Percentiles rank a stretch among this genome's conserved stretches.
These are phyloP conservation scores for Phytophthora citrophthora DNA, from an alignment of 352 stramenopile species.

Conservation along the genomic window DNA sequence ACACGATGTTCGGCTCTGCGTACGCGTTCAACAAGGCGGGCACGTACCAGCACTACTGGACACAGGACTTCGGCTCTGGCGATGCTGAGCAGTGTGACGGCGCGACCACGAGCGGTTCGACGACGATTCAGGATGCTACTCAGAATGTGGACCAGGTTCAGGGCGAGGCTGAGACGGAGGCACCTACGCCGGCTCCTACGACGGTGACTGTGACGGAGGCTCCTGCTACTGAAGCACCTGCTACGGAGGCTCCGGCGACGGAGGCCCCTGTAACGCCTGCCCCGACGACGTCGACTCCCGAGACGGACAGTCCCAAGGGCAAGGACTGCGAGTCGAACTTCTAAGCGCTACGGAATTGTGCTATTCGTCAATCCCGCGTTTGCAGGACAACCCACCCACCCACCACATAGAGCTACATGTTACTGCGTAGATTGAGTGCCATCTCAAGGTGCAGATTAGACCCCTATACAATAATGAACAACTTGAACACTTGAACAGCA, in stretches of 20 bases:
- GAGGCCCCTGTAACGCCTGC: constrained; percentile 10
- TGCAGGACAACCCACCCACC: neutral
- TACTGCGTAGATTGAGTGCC: constrained; percentile 31
- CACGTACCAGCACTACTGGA: constrained; percentile 62
- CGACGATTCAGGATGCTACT: constrained; percentile 16
- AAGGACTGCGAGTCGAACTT: constrained; percentile 33
- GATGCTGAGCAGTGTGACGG: constrained; percentile 34
- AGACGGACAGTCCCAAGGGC: constrained; percentile 18
- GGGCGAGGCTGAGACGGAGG: constrained; percentile 15
- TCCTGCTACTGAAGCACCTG: neutral
- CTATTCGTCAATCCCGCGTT: neutral
- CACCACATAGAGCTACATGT: constrained; percentile 18
- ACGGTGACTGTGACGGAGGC: constrained; percentile 14
- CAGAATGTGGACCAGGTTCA: constrained; percentile 25
- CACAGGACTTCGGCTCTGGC: constrained; percentile 61
- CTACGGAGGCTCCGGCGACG: neutral
- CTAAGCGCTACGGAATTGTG: constrained; percentile 2
- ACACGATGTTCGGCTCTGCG: constrained; percentile 46
- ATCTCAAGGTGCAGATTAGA: constrained; percentile 31
- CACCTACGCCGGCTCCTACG: constrained; percentile 7
- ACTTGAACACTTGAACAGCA: constrained; percentile 14
- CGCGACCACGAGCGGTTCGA: constrained; percentile 9
- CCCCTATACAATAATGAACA: constrained; percentile 34
- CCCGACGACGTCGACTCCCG: neutral
- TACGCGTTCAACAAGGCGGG: constrained; percentile 36